These are phyloP conservation scores for Botrytis galanthina DNA, from an alignment of 2,329 filamentous ascomycete species.

Conservation along the genomic window DNA sequence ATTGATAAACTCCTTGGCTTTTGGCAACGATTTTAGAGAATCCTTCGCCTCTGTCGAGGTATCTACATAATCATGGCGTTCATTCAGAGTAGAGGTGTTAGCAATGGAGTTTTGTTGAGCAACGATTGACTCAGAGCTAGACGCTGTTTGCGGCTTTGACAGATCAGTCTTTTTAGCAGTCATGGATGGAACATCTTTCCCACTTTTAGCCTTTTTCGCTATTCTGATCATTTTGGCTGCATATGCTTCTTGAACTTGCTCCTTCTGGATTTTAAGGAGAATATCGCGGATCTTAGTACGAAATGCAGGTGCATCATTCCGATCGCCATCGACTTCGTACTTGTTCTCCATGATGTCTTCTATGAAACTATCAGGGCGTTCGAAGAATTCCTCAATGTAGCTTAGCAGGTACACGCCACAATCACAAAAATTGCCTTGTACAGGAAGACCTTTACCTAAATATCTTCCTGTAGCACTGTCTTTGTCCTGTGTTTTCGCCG, in stretches of 20 bases:
- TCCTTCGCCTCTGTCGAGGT: neutral
- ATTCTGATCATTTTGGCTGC: neutral
- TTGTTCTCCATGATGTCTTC: conserved; percentile 59
- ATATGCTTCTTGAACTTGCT: conserved; percentile 44
- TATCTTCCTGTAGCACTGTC: neutral
- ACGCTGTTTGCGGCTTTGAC: neutral
- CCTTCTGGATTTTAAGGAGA: conserved; percentile 60
- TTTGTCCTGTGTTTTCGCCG: conserved; percentile 50
- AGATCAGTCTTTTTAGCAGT: neutral
- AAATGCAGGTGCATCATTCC: conserved; percentile 54
- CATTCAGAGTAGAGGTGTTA: neutral
- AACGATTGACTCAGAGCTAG: conserved; percentile 16
- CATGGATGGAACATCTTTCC: neutral
- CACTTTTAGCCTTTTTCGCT: neutral
- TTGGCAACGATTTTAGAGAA: neutral
- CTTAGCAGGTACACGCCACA: conserved; percentile 85
- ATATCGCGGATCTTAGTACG: conserved; percentile 64
- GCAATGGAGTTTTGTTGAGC: neutral
- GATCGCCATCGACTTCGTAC: conserved; percentile 54
- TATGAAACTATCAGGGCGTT: conserved; percentile 69
- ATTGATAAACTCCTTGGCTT: neutral
- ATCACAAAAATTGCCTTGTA: conserved; percentile 81
- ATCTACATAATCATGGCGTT: neutral
- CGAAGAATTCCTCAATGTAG: conserved; percentile 80
- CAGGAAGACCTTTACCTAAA: conserved; percentile 56